A percentile compares a stretch with the other conserved stretches of the same genome.
Conservation (phyloP, 2,329 filamentous ascomycete species). For the Aschersonia sp. region DNA sequence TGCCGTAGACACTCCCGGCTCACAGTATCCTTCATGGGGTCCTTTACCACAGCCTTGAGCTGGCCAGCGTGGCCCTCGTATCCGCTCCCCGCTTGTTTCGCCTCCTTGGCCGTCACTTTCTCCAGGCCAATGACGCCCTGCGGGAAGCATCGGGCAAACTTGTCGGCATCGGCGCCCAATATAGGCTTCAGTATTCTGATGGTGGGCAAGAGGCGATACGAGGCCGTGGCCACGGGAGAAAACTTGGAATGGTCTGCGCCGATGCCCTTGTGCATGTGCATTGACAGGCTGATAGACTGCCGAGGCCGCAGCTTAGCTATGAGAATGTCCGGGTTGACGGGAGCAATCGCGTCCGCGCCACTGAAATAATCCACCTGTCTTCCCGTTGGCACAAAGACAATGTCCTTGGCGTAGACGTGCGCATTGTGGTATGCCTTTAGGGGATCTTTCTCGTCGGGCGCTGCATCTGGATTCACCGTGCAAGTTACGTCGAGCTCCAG, state of each 20-base stretch:
- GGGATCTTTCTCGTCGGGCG: constrained; percentile 62
- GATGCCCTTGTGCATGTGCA: constrained; percentile 91
- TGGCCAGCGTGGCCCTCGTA: constrained; percentile 67
- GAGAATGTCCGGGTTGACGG: constrained; percentile 83
- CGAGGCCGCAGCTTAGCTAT: constrained; percentile 87
- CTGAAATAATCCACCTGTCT: constrained; percentile 56
- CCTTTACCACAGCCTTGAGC: constrained; percentile 70
- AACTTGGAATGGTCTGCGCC: constrained; percentile 95
- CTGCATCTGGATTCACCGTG: constrained; percentile 60
- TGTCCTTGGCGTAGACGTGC: constrained; percentile 65
- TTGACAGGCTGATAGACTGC: constrained; percentile 71
- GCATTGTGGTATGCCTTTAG: constrained; percentile 74
- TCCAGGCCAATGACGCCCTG: constrained; percentile 74
- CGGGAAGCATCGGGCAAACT: constrained; percentile 84
- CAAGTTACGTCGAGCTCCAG: constrained; percentile 68
- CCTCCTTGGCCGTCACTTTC: constrained; percentile 53
- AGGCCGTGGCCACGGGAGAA: constrained; percentile 87
- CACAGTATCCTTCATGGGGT: constrained; percentile 90
- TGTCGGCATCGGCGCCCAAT: constrained; percentile 69
- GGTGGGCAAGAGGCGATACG: constrained; percentile 77
- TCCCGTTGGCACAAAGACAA: constrained; percentile 64
- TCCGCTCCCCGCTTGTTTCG: constrained; percentile 39
- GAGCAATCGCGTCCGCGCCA: constrained; percentile 51
- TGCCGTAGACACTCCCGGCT: constrained; percentile 86
- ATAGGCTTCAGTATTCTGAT: constrained; percentile 79